phyloP scores from a whole-genome alignment of 2,329 filamentous ascomycete species.

The Trichoderma arundinaceum region DNA sequence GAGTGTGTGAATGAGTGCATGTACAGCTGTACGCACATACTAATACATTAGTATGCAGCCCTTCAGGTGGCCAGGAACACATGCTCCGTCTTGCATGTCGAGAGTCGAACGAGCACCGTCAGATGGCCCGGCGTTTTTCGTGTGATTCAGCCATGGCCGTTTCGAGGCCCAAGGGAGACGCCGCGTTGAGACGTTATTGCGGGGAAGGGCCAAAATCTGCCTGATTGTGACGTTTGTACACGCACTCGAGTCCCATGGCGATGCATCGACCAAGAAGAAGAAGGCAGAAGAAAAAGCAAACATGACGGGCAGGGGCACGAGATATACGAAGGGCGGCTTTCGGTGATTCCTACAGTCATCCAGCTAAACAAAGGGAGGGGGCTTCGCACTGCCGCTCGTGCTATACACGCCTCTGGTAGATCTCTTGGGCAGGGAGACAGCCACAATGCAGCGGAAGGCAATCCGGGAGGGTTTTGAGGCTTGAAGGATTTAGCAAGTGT shows the following conservation, averaged over 20 bases:
- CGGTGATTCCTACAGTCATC: constrained; percentile 22
- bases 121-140: constrained; percentile 27
- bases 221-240: not conserved
- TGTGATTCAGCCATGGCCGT: constrained; percentile 23
- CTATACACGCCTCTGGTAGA: not conserved
- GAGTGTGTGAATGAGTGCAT: constrained; percentile 8
- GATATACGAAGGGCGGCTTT: constrained; percentile 4
- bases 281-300: not conserved
- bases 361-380: not conserved
- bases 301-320: not conserved
- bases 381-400: not conserved
- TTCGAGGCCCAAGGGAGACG: constrained; percentile 3
- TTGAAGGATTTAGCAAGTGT: constrained; percentile 7
- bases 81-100: constrained; percentile 31
- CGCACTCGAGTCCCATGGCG: not conserved
- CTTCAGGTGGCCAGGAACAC: constrained; percentile 36
- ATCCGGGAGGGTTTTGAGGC: constrained; percentile 15
- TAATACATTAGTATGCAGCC: constrained; percentile 12
- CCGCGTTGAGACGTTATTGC: not conserved
- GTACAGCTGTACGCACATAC: constrained; percentile 19
- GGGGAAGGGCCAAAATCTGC: constrained; percentile 2
- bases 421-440: constrained; percentile 19
- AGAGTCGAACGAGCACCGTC: constrained; percentile 25
- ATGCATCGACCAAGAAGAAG: not conserved
- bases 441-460: constrained; percentile 21